A percentile compares a stretch with the other conserved stretches of the same genome.
Conservation (phyloP, 2,329 filamentous ascomycete species). For the Fusarium neocosmosporiellum region DNA sequence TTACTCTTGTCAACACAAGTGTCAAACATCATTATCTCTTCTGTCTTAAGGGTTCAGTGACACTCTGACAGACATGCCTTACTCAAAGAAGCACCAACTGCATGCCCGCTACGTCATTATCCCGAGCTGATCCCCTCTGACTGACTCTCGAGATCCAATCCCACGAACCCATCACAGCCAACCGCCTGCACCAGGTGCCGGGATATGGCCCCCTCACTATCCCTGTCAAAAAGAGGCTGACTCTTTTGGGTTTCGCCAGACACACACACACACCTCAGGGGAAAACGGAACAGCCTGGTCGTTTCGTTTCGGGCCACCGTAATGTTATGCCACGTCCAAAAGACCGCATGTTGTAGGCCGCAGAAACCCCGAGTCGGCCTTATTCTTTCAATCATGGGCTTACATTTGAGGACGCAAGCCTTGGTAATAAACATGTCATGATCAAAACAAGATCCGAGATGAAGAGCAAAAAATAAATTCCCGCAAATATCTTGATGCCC, state of each 20-base stretch:
- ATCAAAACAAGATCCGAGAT: neutral
- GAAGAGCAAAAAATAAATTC: neutral
- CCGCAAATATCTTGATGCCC: neutral
- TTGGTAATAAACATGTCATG: slow-evolving; percentile 2
- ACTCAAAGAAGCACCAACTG: slow-evolving; percentile 22
- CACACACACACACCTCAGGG: slow-evolving; percentile 10
- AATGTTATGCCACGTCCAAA: neutral
- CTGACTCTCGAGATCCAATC: neutral
- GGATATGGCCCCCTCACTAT: neutral
- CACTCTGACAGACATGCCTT: slow-evolving; percentile 7
- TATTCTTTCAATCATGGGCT: neutral
- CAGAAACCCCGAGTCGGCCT: slow-evolving; percentile 25
- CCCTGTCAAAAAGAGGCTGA: slow-evolving; percentile 7
- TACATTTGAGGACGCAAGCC: slow-evolving; percentile 1
- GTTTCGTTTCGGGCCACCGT: slow-evolving; percentile 22
- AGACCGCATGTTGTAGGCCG: slow-evolving; percentile 3
- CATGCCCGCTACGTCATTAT: slow-evolving; percentile 30
- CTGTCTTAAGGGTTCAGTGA: neutral
- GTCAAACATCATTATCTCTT: neutral
- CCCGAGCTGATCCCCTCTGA: neutral
- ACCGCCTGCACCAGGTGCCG: neutral
- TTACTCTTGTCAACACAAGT: neutral
- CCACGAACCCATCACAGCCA: neutral
- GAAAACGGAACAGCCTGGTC: slow-evolving; percentile 16
- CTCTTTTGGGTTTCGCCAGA: slow-evolving; percentile 11